Conservation (phyloP, 352 stramenopile species). For the Phytophthora ohioensis region DNA sequence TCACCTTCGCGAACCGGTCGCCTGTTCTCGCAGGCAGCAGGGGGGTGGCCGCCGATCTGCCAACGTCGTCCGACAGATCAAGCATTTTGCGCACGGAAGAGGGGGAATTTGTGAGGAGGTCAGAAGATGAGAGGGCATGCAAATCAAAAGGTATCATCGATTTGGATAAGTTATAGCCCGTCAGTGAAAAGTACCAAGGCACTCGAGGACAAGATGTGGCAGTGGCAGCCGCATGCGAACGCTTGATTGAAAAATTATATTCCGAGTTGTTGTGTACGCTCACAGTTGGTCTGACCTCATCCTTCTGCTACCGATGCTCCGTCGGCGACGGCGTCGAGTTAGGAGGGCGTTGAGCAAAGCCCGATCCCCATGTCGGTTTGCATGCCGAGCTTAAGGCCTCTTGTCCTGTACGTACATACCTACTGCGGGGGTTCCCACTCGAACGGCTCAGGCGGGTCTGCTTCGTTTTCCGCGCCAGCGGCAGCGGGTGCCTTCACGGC, state of each 20-base stretch:
- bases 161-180: background rate
- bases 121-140: conserved; percentile 21
- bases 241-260: conserved; percentile 49
- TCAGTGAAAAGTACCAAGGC: too few relatives aligned
- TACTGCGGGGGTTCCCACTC: conserved; percentile 93
- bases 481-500: conserved; percentile 92
- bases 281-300: conserved; percentile 29
- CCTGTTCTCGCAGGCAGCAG: conserved; percentile 45
- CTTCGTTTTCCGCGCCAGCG: conserved; percentile 93
- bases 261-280: conserved; percentile 33
- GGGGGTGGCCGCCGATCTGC: conserved; percentile 25
- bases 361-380: conserved; percentile 34
- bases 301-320: conserved; percentile 26
- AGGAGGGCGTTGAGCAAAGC: conserved; percentile 18
- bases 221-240: conserved; percentile 12
- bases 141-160: conserved; percentile 33
- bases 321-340: conserved; percentile 13
- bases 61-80: conserved; percentile 18
- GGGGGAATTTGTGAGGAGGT: conserved; percentile 11
- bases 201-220: background rate
- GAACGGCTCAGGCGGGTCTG: conserved; percentile 95
- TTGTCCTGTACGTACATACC: conserved; percentile 36
- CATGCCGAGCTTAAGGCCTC: conserved; percentile 25
- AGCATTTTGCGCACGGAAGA: conserved; percentile 18
- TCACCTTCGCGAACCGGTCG: conserved; percentile 51